A percentile compares a stretch with the other conserved stretches of the same genome.
Evolutionary conservation across 805 yeast genomes (phyloP).

Genomic region (Yamadazyma akitaensis): DNA sequence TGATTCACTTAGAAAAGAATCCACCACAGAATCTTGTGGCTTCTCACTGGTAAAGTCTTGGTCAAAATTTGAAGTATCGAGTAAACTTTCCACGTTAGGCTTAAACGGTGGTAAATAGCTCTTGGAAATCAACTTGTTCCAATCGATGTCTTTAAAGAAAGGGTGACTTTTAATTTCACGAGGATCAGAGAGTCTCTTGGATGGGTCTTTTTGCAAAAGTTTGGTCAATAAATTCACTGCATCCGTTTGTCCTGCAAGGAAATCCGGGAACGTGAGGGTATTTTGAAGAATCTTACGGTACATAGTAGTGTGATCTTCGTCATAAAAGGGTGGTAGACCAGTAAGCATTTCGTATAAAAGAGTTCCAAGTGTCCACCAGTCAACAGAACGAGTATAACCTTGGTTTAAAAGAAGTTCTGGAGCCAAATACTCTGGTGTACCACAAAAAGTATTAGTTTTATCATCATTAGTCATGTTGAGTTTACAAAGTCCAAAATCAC

Average conservation of each 20-base stretch:
- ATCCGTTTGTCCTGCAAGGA: constrained; percentile 65
- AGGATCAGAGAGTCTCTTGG: constrained; percentile 75
- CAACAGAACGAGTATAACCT: constrained; percentile 94
- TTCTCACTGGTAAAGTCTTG: constrained; percentile 87
- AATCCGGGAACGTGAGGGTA: constrained; percentile 83
- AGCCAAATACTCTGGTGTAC: constrained; percentile 96
- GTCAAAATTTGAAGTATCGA: constrained; percentile 93
- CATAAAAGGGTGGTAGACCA: constrained; percentile 95
- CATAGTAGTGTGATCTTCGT: constrained; percentile 90
- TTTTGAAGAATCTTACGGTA: constrained; percentile 89
- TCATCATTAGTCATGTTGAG: constrained; percentile 89
- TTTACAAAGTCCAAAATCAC: constrained; percentile 96
- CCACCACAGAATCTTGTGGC: constrained; percentile 94
- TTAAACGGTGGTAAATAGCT: constrained; percentile 94
- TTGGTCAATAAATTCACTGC: constrained; percentile 78
- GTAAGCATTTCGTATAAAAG: constrained; percentile 93
- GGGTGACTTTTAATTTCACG: constrained; percentile 78
- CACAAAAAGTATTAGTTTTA: constrained; percentile 90
- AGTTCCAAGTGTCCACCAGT: constrained; percentile 98
- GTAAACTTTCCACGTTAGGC: constrained; percentile 80
- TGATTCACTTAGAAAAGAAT: constrained; percentile 84
- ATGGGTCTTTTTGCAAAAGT: constrained; percentile 81
- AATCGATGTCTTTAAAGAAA: constrained; percentile 85
- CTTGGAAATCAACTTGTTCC: constrained; percentile 78
- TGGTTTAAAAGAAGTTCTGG: constrained; percentile 89